Base-by-base conservation (phyloP, 2,329 filamentous ascomycete species). In the Alternaria ventricosa region DNA sequence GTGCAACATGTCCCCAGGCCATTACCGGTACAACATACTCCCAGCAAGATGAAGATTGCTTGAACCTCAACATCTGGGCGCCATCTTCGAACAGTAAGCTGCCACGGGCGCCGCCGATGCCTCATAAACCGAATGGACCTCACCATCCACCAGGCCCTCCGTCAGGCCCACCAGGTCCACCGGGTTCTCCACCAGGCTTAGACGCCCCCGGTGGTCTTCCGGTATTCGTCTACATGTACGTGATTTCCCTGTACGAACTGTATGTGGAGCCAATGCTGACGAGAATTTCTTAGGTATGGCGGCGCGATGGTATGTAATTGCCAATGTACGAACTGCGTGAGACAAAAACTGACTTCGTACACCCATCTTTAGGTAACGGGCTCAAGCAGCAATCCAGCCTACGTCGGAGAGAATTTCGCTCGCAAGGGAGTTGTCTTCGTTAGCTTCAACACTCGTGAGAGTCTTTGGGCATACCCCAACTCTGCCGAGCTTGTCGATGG, bases 191-290 rank as follows among this genome's bases (percentile, higher is more conserved):
- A 49, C 20, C 55, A 57, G 55, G 46, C 27, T 36, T 49, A 6
- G 33, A 50, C 10, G 20, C 36, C 20, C 28, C 66, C 6, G 66
- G 36, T 0, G 36, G 66, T 28, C 55, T 73, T 46, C 65, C 78
- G 41, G 77, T 82, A 3, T 78, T 81, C 10, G 76, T 83, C 0
- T 84, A 82, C 70, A 81, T 82, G 79, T 82, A 41, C n/a, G 36
- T 41, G 36, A 51, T n/a, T 1, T 15, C 1, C 18, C 1, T 36
- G 8, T 36, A 51, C 49, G 13, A 36, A 36, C 28, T 36, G 28
- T 10, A 12, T 33, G 12, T 33, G 28, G 13, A 13, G 33, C 28
- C 6, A 1, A 18, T 33, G 4, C 49, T 51, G 18, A 51, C 47
- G 9, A 10, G 9, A 11, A 11, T 11, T 11, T 11, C 10, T 12